phyloP scores from a whole-genome alignment of 441 rosid species.

The Erodium moschatum region DNA sequence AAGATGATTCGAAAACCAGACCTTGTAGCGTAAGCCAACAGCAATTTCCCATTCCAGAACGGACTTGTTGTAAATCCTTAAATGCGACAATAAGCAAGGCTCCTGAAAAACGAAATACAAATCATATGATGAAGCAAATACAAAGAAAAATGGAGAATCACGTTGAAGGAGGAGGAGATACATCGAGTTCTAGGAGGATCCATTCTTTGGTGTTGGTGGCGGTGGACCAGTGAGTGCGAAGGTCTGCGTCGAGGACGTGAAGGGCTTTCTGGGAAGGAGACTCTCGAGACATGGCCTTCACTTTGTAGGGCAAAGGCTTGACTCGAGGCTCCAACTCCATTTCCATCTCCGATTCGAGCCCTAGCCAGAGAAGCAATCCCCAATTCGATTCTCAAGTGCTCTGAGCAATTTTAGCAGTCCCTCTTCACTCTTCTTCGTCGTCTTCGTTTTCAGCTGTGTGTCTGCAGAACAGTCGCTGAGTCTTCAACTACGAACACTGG shows the following conservation, averaged over 20 bases:
- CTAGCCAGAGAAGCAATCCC: background rate
- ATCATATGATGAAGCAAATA: background rate
- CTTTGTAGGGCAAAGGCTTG: conserved; percentile 60
- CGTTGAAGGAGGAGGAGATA: conserved; percentile 20
- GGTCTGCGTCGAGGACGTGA: conserved; percentile 70
- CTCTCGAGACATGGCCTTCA: conserved; percentile 67
- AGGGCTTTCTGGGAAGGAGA: conserved; percentile 68
- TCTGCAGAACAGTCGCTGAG: no score
- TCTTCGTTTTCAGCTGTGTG: background rate
- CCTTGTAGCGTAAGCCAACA: conserved; percentile 82
- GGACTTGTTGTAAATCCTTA: conserved; percentile 71
- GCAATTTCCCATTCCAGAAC: conserved; percentile 88
- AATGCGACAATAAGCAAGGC: conserved; percentile 67
- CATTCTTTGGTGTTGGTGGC: conserved; percentile 81
- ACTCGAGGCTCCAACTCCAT: conserved; percentile 66
- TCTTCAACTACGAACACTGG: background rate
- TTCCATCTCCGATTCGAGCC: conserved; percentile 36
- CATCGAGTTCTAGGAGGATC: conserved; percentile 79
- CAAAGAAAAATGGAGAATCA: background rate
- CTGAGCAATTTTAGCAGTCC: background rate
- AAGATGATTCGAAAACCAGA: conserved; percentile 14
- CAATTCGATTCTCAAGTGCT: conserved; percentile 3
- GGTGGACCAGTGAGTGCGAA: conserved; percentile 81
- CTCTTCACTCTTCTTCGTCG: background rate
- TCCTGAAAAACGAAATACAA: conserved; percentile 38